Conservation (phyloP, 495 filamentous ascomycete species). For the Neurospora intermedia region DNA sequence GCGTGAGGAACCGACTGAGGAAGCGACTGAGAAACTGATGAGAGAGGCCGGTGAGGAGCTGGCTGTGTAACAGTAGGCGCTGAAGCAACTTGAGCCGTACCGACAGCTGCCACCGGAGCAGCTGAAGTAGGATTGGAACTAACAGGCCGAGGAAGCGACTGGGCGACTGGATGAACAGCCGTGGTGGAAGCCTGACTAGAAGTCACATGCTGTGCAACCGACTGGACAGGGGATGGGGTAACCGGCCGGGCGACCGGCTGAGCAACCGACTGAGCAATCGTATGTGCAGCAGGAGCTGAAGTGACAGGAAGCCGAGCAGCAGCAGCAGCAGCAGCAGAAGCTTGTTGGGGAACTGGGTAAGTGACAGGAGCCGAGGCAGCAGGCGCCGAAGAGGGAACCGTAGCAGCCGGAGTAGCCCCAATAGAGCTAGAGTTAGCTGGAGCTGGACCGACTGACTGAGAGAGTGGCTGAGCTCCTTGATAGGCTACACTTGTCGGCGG, state of each 20-base stretch:
- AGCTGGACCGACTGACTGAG: neutral
- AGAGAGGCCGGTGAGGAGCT: neutral
- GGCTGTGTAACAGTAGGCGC: neutral
- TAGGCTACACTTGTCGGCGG: neutral
- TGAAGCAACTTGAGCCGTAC: neutral
- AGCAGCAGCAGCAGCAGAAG: neutral
- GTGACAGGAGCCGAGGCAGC: neutral
- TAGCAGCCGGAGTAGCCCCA: neutral
- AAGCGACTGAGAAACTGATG: neutral
- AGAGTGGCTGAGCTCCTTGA: neutral
- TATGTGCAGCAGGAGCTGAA: neutral
- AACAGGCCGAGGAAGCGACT: neutral
- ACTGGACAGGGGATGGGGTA: neutral
- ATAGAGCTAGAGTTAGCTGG: neutral
- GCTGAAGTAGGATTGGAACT: neutral
- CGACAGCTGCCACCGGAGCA: neutral
- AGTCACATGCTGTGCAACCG: neutral
- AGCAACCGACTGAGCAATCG: neutral
- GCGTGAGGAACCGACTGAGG: neutral
- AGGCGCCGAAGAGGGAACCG: neutral
- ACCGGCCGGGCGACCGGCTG: neutral
- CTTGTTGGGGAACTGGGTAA: neutral
- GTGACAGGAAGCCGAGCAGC: neutral
- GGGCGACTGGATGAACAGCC: neutral
- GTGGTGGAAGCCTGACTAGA: neutral